Conservation (phyloP, 192 early-diverging fungal species). For the Rhizophlyctis rosea region DNA sequence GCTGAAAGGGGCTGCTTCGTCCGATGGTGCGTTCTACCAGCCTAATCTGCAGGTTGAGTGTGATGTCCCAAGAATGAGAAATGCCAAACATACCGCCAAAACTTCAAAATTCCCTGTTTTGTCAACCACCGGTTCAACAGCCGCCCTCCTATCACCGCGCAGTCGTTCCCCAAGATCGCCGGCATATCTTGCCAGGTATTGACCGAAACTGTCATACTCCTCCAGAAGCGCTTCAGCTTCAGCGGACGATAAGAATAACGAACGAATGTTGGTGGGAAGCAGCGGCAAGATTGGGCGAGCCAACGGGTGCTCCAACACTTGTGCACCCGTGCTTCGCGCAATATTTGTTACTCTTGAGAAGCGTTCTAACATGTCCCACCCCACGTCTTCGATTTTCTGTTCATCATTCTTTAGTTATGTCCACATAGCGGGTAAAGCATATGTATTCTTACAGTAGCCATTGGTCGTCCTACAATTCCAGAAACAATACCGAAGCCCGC, state of each 20-base stretch:
- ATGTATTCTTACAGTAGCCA: constrained; percentile 24
- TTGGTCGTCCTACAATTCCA: constrained; percentile 30
- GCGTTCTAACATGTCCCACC: constrained; percentile 46
- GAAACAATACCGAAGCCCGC: constrained; percentile 37
- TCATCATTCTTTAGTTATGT: too few relatives aligned
- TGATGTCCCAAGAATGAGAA: too few relatives aligned
- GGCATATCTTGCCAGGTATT: constrained; percentile 40
- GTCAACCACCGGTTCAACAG: constrained; percentile 20
- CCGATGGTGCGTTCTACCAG: constrained; percentile 19
- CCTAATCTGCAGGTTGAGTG: too few relatives aligned
- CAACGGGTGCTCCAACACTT: constrained; percentile 51
- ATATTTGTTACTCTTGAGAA: constrained; percentile 47
- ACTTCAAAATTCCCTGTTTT: constrained; percentile 39
- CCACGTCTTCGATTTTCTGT: constrained; percentile 45
- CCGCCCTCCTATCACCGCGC: neutral
- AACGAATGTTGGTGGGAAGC: constrained; percentile 42
- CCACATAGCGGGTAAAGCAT: neutral
- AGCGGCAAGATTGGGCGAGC: constrained; percentile 47
- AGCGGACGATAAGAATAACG: constrained; percentile 33
- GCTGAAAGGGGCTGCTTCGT: constrained; percentile 30
- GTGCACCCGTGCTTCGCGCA: constrained; percentile 38
- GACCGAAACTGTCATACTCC: constrained; percentile 45
- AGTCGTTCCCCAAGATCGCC: constrained; percentile 35
- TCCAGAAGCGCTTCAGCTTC: constrained; percentile 46
- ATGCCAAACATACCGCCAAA: constrained; percentile 31